phyloP scores from a whole-genome alignment of 2,329 filamentous ascomycete genomes.

The Alternaria tenuissima region DNA sequence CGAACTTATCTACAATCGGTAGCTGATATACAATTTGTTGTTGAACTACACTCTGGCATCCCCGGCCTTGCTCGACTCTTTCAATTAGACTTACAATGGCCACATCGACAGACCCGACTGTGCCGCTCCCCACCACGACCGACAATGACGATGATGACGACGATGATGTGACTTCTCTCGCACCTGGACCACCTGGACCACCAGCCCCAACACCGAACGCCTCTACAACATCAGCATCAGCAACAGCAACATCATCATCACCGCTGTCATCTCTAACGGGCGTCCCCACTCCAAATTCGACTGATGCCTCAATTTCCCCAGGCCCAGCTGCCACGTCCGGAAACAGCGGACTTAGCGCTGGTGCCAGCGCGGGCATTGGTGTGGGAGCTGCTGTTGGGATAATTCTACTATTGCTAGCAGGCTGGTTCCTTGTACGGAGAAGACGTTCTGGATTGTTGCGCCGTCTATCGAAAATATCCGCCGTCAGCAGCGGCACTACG shows the following conservation, averaged over 20 bases:
- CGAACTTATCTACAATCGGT: background rate
- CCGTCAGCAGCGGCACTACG: slow-evolving; percentile 4
- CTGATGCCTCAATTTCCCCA: slow-evolving; percentile 2
- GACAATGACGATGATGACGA: slow-evolving; percentile 23
- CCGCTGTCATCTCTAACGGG: background rate
- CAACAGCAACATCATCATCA: background rate
- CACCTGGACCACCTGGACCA: slow-evolving; percentile 3
- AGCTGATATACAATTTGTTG: background rate
- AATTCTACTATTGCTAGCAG: slow-evolving; percentile 19
- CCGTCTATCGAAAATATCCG: background rate
- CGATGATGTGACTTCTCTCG: slow-evolving; percentile 15
- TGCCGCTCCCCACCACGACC: slow-evolving; percentile 15
- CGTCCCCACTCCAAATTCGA: slow-evolving; percentile 7
- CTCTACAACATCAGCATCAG: background rate
- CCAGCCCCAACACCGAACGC: background rate
- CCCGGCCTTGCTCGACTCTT: background rate
- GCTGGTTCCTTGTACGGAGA: slow-evolving; percentile 24
- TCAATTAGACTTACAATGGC: slow-evolving; percentile 7
- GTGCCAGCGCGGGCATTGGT: slow-evolving; percentile 27
- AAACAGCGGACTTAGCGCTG: slow-evolving; percentile 13
- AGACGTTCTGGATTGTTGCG: slow-evolving; percentile 7
- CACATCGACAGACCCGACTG: slow-evolving; percentile 21
- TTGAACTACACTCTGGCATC: background rate
- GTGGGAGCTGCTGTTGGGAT: slow-evolving; percentile 23
- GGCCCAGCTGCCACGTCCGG: background rate